Evolutionary conservation across 495 filamentous ascomycete genomes (phyloP).

Genomic region (Penicillium verhagenii): DNA sequence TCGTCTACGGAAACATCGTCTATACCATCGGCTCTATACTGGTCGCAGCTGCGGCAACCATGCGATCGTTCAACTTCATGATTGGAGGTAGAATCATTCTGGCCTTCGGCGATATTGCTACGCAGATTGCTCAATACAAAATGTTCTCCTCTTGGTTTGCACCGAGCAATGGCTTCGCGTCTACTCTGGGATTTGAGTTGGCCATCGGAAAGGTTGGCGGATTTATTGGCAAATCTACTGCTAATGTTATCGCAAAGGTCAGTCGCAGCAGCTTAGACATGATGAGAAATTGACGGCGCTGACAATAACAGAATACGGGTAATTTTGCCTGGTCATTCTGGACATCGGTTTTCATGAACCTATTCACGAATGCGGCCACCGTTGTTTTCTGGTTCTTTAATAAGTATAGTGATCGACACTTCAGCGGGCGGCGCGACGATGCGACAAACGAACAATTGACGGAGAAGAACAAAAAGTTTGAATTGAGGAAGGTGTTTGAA

Average conservation of each 20-base stretch:
- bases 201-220: conserved; percentile 43
- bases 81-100: conserved; percentile 33
- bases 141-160: conserved; percentile 52
- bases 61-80: conserved; percentile 25
- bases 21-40: conserved; percentile 48
- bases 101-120: conserved; percentile 45
- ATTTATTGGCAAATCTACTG: conserved; percentile 38
- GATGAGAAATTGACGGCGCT: background rate
- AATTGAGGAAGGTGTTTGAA: conserved; percentile 40
- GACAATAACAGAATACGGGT: conserved; percentile 32
- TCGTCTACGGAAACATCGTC: conserved; percentile 45
- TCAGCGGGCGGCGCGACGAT: conserved; percentile 31
- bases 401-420: conserved; percentile 33
- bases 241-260: conserved; percentile 39
- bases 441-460: conserved; percentile 41
- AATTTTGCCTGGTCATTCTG: conserved; percentile 49
- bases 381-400: conserved; percentile 43
- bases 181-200: conserved; percentile 41
- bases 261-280: background rate
- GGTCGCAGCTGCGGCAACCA: conserved; percentile 40
- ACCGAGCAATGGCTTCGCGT: conserved; percentile 46
- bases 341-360: conserved; percentile 48
- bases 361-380: conserved; percentile 44
- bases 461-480: conserved; percentile 48
- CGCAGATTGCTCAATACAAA: conserved; percentile 48